These are phyloP conservation scores for Plasmodium sp. DNA, from an alignment of 169 alveolate genomes.

Conservation along the genomic window DNA sequence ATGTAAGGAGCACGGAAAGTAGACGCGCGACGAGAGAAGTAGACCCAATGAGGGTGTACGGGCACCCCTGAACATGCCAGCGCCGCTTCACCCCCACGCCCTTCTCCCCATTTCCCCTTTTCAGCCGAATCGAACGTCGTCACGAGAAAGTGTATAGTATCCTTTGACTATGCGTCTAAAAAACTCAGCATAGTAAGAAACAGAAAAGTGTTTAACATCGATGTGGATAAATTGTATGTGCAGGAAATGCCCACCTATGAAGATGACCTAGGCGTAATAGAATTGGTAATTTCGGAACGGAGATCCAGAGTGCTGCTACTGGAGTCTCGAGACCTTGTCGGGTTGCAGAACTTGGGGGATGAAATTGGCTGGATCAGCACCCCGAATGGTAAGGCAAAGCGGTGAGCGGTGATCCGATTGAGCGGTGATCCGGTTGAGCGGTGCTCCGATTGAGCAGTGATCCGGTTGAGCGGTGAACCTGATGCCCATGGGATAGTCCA, in stretches of 20 bases:
- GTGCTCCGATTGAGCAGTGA: not conserved
- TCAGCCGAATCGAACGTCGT: constrained; percentile 30
- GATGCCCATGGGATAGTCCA: not conserved
- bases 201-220: constrained; percentile 18
- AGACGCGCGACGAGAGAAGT: not conserved
- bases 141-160: constrained; percentile 25
- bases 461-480: not conserved
- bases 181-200: constrained; percentile 11
- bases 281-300: not conserved
- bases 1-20: constrained; percentile 19
- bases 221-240: not conserved
- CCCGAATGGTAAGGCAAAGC: not conserved
- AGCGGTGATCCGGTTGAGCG: not conserved
- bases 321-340: constrained; percentile 22
- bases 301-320: not conserved
- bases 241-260: constrained; percentile 38
- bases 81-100: not conserved
- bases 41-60: not conserved
- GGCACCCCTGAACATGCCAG: not conserved
- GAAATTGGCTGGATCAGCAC: constrained; percentile 45
- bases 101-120: not conserved
- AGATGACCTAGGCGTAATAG: not conserved
- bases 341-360: constrained; percentile 42
- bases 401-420: not conserved
- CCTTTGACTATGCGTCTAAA: not conserved